Percentiles rank a stretch among this genome's conserved stretches.
Conservation (phyloP, 2,329 filamentous ascomycete species). For the Colletotrichum sp. region DNA sequence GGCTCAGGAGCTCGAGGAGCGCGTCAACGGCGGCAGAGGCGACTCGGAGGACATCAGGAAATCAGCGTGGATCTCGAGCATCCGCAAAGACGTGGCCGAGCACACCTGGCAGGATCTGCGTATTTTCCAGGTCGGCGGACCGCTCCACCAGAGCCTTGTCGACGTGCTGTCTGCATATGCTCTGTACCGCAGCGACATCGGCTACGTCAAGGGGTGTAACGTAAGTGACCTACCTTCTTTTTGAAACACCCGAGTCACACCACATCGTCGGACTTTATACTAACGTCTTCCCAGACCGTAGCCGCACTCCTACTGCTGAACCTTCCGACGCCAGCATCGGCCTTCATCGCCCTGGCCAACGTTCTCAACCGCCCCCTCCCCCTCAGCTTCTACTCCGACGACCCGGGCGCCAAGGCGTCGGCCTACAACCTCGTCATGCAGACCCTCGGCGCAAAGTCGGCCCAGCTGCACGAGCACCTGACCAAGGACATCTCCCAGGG, state of each 20-base stretch:
- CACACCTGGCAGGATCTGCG: constrained; percentile 74
- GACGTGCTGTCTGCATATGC: constrained; percentile 80
- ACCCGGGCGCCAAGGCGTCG: constrained; percentile 70
- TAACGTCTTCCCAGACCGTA: constrained; percentile 59
- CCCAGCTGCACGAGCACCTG: constrained; percentile 69
- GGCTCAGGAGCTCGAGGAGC: constrained; percentile 66
- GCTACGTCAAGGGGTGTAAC: constrained; percentile 77
- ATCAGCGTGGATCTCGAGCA: constrained; percentile 66
- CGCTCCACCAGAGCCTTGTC: constrained; percentile 70
- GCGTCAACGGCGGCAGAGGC: constrained; percentile 56
- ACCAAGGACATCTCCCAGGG: constrained; percentile 51
- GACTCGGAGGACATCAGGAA: constrained; percentile 60
- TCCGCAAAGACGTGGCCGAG: constrained; percentile 67
- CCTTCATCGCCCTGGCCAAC: constrained; percentile 78
- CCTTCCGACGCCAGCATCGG: constrained; percentile 64
- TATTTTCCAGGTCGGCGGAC: constrained; percentile 72
- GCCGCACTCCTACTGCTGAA: constrained; percentile 78
- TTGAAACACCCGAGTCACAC: background rate
- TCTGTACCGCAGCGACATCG: constrained; percentile 83
- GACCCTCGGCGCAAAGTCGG: constrained; percentile 69
- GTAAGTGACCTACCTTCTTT: constrained; percentile 52
- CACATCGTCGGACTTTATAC: background rate
- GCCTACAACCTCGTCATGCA: constrained; percentile 74
- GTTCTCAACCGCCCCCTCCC: constrained; percentile 78
- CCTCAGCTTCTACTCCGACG: constrained; percentile 76